Evolutionary conservation across 78 protist species (phyloP), one percentile per base, ranked within the genome.

Genomic region (slime mould (Dictyostelium discoideum)): DNA sequence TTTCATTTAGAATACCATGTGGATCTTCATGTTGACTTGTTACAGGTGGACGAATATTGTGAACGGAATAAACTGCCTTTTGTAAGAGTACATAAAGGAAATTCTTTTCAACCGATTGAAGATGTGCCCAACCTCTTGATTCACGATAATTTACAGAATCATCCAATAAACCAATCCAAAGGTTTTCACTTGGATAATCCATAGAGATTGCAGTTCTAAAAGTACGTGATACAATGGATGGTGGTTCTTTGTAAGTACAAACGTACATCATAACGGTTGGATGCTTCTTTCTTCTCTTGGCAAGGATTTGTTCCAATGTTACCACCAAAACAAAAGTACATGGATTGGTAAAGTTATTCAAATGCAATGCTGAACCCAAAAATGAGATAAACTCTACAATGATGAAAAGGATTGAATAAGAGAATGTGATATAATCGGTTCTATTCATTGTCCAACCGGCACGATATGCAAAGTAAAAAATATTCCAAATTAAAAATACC

Each of bases 291-390:
- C 95, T 63, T 81, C 95, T 72, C n/a, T 73, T 90, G 78, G 85
- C 80, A 0, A 90, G 44, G 16, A 90, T 90, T 50, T 90, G 95
- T 54, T 90, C 95, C 37, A 90, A 85, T n/a, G 87, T 90, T 14
- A 90, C 89, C 32, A 90, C 95, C 20, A 90, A 74, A n/a, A 90
- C 69, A 20, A 82, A 90, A 3, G 95, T 90, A 37, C 95, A 90
- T 73, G 95, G 95, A 73, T 90, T 90, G 95, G 95, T 90, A 73
- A 90, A 90, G 88, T 90, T 90, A 39, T 90, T 90, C 32, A 90
- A n/a, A 90, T 90, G 95, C 40, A 90, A 80, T 14, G 95, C 95
- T 8, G 95, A 78, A 32, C 86, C 87, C 29, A 90, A 29, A 84
- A 90, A 90, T 0, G 95, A 90, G 20, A 90, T 77, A 82, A 90